Conservation (phyloP, 2,329 filamentous ascomycete species). For the Aspergillus novofumigatus region DNA sequence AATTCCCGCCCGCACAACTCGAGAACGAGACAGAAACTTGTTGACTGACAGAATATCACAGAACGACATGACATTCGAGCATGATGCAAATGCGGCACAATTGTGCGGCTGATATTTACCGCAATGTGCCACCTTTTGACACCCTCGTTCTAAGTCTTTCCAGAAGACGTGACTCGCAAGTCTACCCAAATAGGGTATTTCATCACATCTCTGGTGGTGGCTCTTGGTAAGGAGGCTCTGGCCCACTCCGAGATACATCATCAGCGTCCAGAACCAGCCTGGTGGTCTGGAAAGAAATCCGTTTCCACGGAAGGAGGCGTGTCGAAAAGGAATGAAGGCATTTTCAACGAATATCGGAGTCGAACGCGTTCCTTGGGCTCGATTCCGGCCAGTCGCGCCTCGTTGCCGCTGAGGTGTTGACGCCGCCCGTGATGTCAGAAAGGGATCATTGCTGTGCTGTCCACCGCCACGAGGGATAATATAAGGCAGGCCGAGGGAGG, state of each 20-base stretch:
- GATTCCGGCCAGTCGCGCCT: slow-evolving; percentile 1
- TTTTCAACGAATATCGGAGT: not conserved
- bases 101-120: not conserved
- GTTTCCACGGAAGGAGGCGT: not conserved
- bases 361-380: not conserved
- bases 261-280: not conserved
- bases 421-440: slow-evolving; percentile 16
- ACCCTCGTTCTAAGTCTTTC: not conserved
- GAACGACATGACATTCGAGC: not conserved
- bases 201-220: not conserved
- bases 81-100: not conserved
- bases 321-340: not conserved
- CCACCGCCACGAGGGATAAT: slow-evolving; percentile 14
- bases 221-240: not conserved
- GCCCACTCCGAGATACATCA: not conserved
- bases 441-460: slow-evolving; percentile 9
- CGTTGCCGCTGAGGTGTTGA: not conserved
- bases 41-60: not conserved
- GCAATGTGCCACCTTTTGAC: not conserved
- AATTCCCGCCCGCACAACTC: not conserved
- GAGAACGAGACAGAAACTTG: not conserved
- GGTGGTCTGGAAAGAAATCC: not conserved
- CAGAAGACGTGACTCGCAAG: not conserved
- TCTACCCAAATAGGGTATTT: not conserved
- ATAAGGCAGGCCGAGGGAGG: slow-evolving; percentile 7